phyloP scores from a whole-genome alignment of 352 stramenopile species.

The Phytophthora tentaculata region DNA sequence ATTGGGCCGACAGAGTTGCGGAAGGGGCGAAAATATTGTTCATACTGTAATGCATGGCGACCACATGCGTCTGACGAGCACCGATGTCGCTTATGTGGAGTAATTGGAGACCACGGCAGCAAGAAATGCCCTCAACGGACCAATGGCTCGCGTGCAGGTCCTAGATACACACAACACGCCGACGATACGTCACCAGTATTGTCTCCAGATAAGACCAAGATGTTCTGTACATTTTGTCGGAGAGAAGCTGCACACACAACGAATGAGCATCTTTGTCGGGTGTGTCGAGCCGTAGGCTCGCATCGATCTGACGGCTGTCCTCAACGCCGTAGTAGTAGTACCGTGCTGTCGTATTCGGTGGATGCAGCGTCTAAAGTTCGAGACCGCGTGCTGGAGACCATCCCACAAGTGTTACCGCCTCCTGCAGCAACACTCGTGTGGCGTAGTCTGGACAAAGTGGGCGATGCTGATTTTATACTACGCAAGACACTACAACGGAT shows the following conservation, averaged over 20 bases:
- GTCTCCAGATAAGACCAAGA: slow-evolving; percentile 17
- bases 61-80: slow-evolving; percentile 68
- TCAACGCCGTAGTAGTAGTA: slow-evolving; percentile 39
- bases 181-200: slow-evolving; percentile 30
- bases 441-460: slow-evolving; percentile 76
- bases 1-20: slow-evolving; percentile 46
- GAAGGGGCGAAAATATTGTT: slow-evolving; percentile 60
- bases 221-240: slow-evolving; percentile 66
- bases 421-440: slow-evolving; percentile 57
- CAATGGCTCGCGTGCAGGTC: slow-evolving; percentile 8
- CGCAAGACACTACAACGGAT: slow-evolving; percentile 72
- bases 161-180: slow-evolving; percentile 24
- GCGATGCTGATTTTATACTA: slow-evolving; percentile 75
- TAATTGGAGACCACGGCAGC: slow-evolving; percentile 67
- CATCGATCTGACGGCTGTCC: slow-evolving; percentile 73
- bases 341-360: slow-evolving; percentile 72
- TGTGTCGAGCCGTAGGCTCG: slow-evolving; percentile 56
- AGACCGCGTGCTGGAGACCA: slow-evolving; percentile 60
- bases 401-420: slow-evolving; percentile 57
- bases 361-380: slow-evolving; percentile 70
- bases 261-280: slow-evolving; percentile 64
- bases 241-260: slow-evolving; percentile 64
- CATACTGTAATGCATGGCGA: slow-evolving; percentile 58
- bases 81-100: slow-evolving; percentile 67
- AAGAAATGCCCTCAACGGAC: slow-evolving; percentile 54